Percentiles rank a stretch among this genome's conserved stretches.
Evolutionary conservation across 257 asterid species (phyloP).

Genomic region (Anisodus tanguticus): DNA sequence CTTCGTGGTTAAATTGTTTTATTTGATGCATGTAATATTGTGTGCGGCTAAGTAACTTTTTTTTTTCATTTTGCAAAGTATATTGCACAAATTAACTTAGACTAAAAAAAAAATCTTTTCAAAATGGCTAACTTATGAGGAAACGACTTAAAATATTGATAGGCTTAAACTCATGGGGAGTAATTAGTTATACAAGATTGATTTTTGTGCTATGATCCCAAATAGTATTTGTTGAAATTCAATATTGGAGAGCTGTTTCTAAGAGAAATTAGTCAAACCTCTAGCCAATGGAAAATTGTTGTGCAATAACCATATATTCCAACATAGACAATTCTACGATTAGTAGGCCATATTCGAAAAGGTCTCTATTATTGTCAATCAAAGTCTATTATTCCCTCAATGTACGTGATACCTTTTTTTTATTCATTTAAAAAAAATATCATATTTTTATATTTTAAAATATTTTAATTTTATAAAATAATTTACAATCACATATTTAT

Average conservation of each 20-base stretch:
- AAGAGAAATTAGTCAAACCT: neutral
- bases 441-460: no score
- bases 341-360: neutral
- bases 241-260: neutral
- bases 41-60: no score
- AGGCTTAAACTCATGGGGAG: neutral
- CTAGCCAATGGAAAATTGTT: neutral
- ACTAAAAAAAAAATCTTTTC: neutral
- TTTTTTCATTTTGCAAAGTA: no score
- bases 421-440: no score
- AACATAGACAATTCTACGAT: neutral
- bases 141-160: neutral
- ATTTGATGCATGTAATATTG: neutral
- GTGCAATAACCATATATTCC: neutral
- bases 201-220: neutral
- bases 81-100: no score
- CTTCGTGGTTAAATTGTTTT: neutral
- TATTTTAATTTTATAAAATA: no score
- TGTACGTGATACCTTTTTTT: no score
- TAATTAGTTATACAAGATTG: neutral
- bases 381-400: neutral
- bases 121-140: no score
- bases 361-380: neutral
- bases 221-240: conserved; percentile 17
- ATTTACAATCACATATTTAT: no score